Base-by-base conservation (phyloP, 2,329 filamentous ascomycete species). In the Catunica adiposa region DNA sequence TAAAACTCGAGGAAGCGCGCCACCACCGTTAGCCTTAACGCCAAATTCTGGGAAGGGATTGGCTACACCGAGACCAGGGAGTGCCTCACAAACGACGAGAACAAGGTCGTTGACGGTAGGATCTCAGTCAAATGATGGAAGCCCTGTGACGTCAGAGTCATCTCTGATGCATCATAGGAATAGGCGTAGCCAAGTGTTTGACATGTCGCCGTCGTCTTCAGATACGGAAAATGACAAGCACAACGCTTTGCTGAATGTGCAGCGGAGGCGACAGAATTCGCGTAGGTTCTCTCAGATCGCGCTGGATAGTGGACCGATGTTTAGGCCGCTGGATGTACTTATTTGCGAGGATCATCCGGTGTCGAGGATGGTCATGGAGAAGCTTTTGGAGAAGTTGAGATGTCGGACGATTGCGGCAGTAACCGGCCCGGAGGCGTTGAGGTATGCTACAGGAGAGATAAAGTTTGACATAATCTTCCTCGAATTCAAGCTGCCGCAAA, bases 381-480 rank as follows among this genome's bases (percentile, higher is more conserved):
- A 94, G 63, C 72, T 98, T 6, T 76, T 98, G 54, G 92, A 98
- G 67, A 98, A 97, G 69, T 73, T 97, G 37, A 84, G 88, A 37
- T 98, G 92, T 64, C 86, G 92, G 44, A 96, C 90, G 7, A 92
- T 98, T 63, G 89, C 87, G 2, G 90, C 92, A 3, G 78, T 83
- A 2, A 95, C 89, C 62, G 92, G 92, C 0, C 83, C 87, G 0
- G 92, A 98, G 65, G 92, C 90, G 9, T 84, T 95, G 63, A 82
- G 90, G 22, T 95, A 92, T 68, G 89, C 92, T 26, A 86, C 94
- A 75, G 90, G 90, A 64, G 90, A 97, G 65, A 90, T 98, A 65
- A 94, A 97, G 65, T 98, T 97, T 65, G 92, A 98, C 68, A 88
- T 96, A 63, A 96, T 98, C 66, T 92, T 98, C 74, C 90, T 95